phyloP scores from a whole-genome alignment of 106 monocot species.

The Platanthera guangdongensis region DNA sequence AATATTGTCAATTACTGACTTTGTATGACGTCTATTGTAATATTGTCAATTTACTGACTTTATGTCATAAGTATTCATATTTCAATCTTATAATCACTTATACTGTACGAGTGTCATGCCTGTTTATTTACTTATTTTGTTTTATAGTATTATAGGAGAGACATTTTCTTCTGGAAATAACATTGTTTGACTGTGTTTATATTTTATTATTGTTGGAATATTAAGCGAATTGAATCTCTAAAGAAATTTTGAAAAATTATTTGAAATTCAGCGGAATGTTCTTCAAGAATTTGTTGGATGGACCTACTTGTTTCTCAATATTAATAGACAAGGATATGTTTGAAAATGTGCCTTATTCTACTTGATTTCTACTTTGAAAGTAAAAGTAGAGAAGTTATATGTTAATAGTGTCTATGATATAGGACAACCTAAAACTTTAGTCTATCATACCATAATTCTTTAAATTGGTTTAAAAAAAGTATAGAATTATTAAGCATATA shows the following conservation, averaged over 20 bases:
- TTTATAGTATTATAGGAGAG: background rate
- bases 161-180: background rate
- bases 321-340: background rate
- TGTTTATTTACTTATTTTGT: background rate
- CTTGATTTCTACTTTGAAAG: background rate
- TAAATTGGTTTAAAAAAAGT: too few relatives aligned
- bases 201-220: background rate
- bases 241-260: background rate
- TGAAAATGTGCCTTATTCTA: background rate
- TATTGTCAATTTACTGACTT: background rate
- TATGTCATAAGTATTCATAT: background rate
- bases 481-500: too few relatives aligned
- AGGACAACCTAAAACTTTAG: too few relatives aligned
- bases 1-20: background rate
- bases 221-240: background rate
- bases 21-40: background rate
- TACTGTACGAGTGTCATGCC: background rate
- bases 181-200: background rate
- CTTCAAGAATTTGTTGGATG: background rate
- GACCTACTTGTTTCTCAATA: background rate
- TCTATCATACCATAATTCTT: too few relatives aligned
- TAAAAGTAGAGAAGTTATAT: background rate
- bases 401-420: too few relatives aligned
- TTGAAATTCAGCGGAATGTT: background rate
- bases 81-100: background rate